These are phyloP conservation scores for Cenchrus americanus DNA, from an alignment of 176 grass and related monocot genomes.

Conservation along the genomic window DNA sequence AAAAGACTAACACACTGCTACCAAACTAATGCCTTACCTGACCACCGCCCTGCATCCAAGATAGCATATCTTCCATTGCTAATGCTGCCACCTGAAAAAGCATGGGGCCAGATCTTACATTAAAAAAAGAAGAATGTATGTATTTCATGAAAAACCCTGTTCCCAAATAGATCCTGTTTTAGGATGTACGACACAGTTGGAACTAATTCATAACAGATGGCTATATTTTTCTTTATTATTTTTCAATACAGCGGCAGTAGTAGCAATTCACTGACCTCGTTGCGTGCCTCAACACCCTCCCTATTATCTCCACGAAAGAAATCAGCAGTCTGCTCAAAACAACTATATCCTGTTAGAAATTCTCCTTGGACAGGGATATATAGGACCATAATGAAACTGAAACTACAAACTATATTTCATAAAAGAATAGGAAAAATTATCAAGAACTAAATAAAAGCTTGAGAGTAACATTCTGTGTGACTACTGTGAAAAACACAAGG, in stretches of 20 bases:
- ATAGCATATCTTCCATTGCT: slow-evolving; percentile 99
- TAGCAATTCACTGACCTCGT: slow-evolving; percentile 70
- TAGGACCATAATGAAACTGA: slow-evolving; percentile 10
- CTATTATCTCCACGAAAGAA: slow-evolving; percentile 95
- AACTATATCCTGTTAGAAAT: slow-evolving; percentile 50
- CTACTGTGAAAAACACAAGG: not conserved
- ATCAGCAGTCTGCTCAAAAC: slow-evolving; percentile 78
- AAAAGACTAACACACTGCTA: slow-evolving; percentile 1
- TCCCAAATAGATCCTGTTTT: not conserved
- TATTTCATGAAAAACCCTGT: slow-evolving; percentile 5
- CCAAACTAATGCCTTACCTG: slow-evolving; percentile 58
- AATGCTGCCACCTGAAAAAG: slow-evolving; percentile 79
- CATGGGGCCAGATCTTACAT: slow-evolving; percentile 15
- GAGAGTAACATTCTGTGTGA: not conserved
- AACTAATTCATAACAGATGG: slow-evolving; percentile 7
- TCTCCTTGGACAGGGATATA: slow-evolving; percentile 17
- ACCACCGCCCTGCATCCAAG: slow-evolving; percentile 96
- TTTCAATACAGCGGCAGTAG: not conserved
- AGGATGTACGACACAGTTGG: not conserved
- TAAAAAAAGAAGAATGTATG: not conserved
- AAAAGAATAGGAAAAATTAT: not conserved
- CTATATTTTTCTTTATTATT: not conserved
- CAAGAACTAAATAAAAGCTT: slow-evolving; percentile 7
- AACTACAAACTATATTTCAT: slow-evolving; percentile 24
- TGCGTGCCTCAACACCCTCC: slow-evolving; percentile 97